These are phyloP conservation scores for Babesia divergens DNA, from an alignment of 169 alveolate genomes.

Conservation along the genomic window DNA sequence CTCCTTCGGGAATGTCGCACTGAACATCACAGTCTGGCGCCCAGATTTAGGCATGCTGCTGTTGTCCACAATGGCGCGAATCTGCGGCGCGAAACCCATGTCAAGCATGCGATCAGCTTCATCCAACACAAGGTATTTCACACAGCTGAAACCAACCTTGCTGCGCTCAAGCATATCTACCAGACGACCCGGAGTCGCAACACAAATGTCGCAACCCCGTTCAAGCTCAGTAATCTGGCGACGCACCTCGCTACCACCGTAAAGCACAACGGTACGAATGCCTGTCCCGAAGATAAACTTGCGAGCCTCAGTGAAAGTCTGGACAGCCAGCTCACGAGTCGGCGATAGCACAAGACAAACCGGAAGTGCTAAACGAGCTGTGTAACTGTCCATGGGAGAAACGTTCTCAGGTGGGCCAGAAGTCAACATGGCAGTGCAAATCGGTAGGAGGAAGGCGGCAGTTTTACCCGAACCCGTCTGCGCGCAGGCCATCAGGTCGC, in stretches of 20 bases:
- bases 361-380: constrained; percentile 67
- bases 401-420: constrained; percentile 80
- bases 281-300: constrained; percentile 89
- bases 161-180: constrained; percentile 84
- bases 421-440: constrained; percentile 84
- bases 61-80: constrained; percentile 78
- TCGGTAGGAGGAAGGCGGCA: constrained; percentile 95
- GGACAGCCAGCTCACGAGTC: constrained; percentile 71
- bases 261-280: constrained; percentile 84
- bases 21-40: constrained; percentile 90
- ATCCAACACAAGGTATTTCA: constrained; percentile 86
- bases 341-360: constrained; percentile 71
- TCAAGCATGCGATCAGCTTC: constrained; percentile 95
- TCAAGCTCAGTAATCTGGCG: constrained; percentile 87
- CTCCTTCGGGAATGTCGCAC: constrained; percentile 91
- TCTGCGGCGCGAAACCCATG: constrained; percentile 94
- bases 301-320: constrained; percentile 86
- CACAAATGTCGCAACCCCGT: constrained; percentile 93
- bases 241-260: constrained; percentile 90
- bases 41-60: constrained; percentile 75
- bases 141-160: constrained; percentile 71
- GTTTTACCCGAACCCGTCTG: constrained; percentile 99
- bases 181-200: constrained; percentile 96
- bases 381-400: constrained; percentile 32
- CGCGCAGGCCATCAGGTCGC: constrained; percentile 96